Evolutionary conservation across 2,329 filamentous ascomycete species (phyloP), one percentile per base, ranked within the genome.

Genomic region (Aspergillus ruber): DNA sequence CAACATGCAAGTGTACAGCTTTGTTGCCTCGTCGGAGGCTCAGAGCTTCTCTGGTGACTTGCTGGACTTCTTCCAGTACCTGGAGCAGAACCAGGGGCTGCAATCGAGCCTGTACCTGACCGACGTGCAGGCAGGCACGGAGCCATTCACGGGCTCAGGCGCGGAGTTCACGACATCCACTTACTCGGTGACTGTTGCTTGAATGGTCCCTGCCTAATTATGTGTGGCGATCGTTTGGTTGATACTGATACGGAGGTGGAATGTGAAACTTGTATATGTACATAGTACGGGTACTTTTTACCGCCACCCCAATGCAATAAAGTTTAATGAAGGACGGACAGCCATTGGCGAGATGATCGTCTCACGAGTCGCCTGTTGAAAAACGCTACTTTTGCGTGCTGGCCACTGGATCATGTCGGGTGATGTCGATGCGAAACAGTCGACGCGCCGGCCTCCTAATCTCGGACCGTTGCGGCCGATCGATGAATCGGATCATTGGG

Each of bases 1-100:
- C 23, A 62, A 66, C 45, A 83, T 58, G 54, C 57, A 74, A 3
- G 82, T 86, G 9, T 85, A 76, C 68, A 80, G 76, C 56, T 86
- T 82, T 52, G 76, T 82, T 6, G 75, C 76, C 0, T 49, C 54
- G 15, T 71, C 64, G 42, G 63, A 74, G 32, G 65, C 77, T n/a
- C 72, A 68, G 18, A 73, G 54, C 63, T 85, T 81, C 65, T 71
- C 67, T 36, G 81, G 74, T 25, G 80, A 86, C 60, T 58, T 84
- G 53, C 72, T 72, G 55, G 65, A 72, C 6, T 85, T 85, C 66
- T 67, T 81, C 52, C 71, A 67, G 6, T 83, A 84, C 61, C 67
- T 85, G 20, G 70, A 69, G 47, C 61, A 72, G 4, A 60, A 63
- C 44, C 55, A 67, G 49, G 61, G 57, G 12, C 42, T 68, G 32